These are phyloP conservation scores for Solidago caesia DNA, from an alignment of 129 eudicot species.

Conservation along the genomic window DNA sequence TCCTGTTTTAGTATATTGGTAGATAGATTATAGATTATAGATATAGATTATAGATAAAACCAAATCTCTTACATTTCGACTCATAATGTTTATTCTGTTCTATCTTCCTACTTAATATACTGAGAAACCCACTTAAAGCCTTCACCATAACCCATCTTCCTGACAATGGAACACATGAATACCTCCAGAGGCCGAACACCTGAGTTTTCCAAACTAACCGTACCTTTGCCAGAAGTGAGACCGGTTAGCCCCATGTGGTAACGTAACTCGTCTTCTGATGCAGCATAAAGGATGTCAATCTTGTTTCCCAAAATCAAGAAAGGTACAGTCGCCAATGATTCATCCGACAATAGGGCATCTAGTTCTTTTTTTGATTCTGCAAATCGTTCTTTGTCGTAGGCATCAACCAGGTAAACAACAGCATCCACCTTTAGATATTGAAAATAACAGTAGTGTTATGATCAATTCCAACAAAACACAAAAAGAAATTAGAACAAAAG, in stretches of 20 bases:
- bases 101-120: slow-evolving; percentile 64
- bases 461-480: too few species aligned
- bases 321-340: slow-evolving; percentile 82
- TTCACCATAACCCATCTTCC: slow-evolving; percentile 97
- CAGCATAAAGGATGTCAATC: slow-evolving; percentile 86
- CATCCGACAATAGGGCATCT: slow-evolving; percentile 87
- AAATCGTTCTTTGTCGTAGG: slow-evolving; percentile 86
- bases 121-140: slow-evolving; percentile 98
- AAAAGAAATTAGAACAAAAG: too few species aligned
- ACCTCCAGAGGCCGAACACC: slow-evolving; percentile 97
- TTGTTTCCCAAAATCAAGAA: slow-evolving; percentile 85
- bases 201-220: slow-evolving; percentile 66
- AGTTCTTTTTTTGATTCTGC: slow-evolving; percentile 90
- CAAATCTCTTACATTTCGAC: slow-evolving; percentile 12
- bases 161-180: slow-evolving; percentile 94
- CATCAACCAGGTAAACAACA: slow-evolving; percentile 90
- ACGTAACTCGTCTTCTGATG: slow-evolving; percentile 85
- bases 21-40: too few species aligned
- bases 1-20: too few species aligned
- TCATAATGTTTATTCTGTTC: neutral
- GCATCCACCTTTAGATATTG: slow-evolving; percentile 74
- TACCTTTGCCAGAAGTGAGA: slow-evolving; percentile 86
- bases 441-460: neutral
- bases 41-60: slow-evolving; percentile 15
- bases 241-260: slow-evolving; percentile 67